Base-by-base conservation (phyloP, 441 rosid species). In the Flueggea neowawraea region DNA sequence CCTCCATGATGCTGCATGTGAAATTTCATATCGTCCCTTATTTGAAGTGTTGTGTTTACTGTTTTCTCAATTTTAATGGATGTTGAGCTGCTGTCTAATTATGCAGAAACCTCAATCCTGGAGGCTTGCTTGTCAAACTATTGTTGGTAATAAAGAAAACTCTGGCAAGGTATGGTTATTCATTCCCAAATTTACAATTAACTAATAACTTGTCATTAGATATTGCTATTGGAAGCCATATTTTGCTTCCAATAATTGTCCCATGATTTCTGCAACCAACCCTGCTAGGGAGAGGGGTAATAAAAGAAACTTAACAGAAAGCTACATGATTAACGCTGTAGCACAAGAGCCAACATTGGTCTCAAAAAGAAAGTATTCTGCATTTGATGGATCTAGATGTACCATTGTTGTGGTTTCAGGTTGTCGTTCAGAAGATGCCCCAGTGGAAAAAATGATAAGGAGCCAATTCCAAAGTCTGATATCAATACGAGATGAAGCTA, bases 41-140 rank as follows among this genome's bases (percentile, higher is more conserved):
- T 22, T 51, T 58, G 59, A 55, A 13, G 28, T 22, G 28, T 22
- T 22, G 28, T 1, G 28, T 22, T 22, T 0, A 22, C 2, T 22
- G 28, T 22, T 22, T 22, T 22, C 28, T 22, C 28, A 22, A 22
- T 22, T 1, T 22, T 22, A 22, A 15, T 57, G 31, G 9, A 51
- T 57, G 1, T 44, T 62, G 59, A 54, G 56, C 53, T 45, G 3
- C 17, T 50, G 52, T 39, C 13, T 62, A 17, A 55, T 54, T 58
- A 59, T 60, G 62, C 83, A 85, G 96, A 90, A 84, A 72, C 96
- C 90, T 6, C 90, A 92, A 69, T 76, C 98, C 13, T 92, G 96
- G 96, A 86, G 96, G 63, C 89, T 92, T 52, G 88, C 96, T 12
- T 92, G 98, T 72, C 95, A 92, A 58, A 92, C 91, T 13, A 92